These are phyloP conservation scores for Tolypocladium sp. DNA, from an alignment of 2,329 filamentous ascomycete genomes.

Conservation along the genomic window DNA sequence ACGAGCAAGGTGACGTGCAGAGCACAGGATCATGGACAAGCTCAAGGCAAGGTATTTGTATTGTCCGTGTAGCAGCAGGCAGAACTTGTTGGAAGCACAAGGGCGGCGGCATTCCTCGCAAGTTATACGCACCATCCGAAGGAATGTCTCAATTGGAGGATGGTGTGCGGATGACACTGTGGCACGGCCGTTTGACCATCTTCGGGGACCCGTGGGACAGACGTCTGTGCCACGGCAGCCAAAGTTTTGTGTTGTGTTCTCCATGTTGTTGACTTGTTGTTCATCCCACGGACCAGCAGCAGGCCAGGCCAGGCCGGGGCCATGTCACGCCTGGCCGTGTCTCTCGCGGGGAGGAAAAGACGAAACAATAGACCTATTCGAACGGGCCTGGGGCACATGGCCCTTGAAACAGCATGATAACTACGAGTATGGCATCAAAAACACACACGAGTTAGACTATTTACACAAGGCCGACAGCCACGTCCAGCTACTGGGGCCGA, in stretches of 20 bases:
- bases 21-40: neutral
- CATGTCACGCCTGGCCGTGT: neutral
- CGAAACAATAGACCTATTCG: neutral
- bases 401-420: too few species aligned
- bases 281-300: neutral
- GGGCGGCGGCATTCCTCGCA: neutral
- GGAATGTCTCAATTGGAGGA: conserved; percentile 1
- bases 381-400: neutral
- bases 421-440: too few species aligned
- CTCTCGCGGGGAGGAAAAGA: neutral
- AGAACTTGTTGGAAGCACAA: neutral
- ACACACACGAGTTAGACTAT: neutral
- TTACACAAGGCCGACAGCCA: neutral
- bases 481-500: neutral
- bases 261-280: neutral
- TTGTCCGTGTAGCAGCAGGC: neutral
- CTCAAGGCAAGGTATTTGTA: neutral
- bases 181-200: neutral
- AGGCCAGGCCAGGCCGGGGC: neutral
- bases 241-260: neutral
- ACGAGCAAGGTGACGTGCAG: neutral
- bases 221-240: neutral
- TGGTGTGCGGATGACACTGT: conserved; percentile 1
- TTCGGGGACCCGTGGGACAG: neutral
- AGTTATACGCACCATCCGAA: neutral